Base-by-base conservation (phyloP, 1,284 basidiomycete species). In the Trametes hirsuta region DNA sequence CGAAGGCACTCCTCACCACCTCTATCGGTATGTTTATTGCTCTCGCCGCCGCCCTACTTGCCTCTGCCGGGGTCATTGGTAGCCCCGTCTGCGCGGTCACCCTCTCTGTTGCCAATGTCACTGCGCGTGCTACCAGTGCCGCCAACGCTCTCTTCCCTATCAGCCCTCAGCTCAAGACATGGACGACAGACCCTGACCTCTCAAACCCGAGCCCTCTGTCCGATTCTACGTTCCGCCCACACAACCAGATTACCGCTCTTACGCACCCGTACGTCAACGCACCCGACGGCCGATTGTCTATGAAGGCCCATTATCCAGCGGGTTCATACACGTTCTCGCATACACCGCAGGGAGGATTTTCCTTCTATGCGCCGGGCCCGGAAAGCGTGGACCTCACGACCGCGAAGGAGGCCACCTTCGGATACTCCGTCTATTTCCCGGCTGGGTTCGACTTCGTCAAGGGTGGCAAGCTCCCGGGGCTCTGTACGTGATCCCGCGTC, bases 401-500 rank as follows among this genome's bases (percentile, higher is more conserved):
- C 15, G 85, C 85, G 1, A 74, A 70, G 42, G 83, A 79, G 58
- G 82, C 83, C 18, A 80, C 82, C 2, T 69, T 90, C 49, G 71
- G 69, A 14, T 90, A 88, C 69, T 81, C 82, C 63, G 82, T 86
- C 4, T 88, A 82, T 66, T 89, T 90, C 66, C 81, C 84, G 0
- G 61, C 53, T 0, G 77, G 79, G 59, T 89, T 88, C 62, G 74
- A 75, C 8, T 84, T 66, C 53, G 66, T 66, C 52, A 67, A 66
- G 62, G 72, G 73, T 30, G 74, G 74, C 36, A 75, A 74, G 63
- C 65, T 75, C 21, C 71, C 70, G 34, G 74, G 73, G 15, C 56
- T 75, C 49, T 74, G 72, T 75, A 61, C 50, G 71, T 70, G 56
- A 46, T 34, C 15, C 34, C 40, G 18, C 41, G 46, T 30, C n/a